Evolutionary conservation across 1,139 yeast genomes (phyloP).

Genomic region (Magnusiomyces paraingens): DNA sequence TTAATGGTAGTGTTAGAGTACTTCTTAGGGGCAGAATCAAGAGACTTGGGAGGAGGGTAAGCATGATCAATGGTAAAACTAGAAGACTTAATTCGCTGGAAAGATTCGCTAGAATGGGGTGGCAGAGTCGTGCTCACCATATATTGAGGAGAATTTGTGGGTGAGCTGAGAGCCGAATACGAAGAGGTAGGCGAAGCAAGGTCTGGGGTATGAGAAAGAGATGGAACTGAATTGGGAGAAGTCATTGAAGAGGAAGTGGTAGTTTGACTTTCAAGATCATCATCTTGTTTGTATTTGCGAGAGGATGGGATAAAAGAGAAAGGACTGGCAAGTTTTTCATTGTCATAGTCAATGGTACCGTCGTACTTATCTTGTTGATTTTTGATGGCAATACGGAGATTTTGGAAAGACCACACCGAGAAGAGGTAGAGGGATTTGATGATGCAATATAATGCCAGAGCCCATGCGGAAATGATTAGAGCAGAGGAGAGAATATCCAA

Average conservation of each 20-base stretch:
- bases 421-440: constrained; percentile 4
- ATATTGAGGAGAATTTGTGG: not conserved
- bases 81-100: not conserved
- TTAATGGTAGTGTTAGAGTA: not conserved
- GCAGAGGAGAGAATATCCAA: not conserved
- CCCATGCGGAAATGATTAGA: constrained; percentile 11
- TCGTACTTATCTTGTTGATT: constrained; percentile 4
- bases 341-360: not conserved
- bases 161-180: not conserved
- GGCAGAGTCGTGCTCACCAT: not conserved
- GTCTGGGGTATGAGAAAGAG: not conserved
- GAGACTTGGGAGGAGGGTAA: too few relatives aligned
- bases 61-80: not conserved
- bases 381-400: constrained; percentile 2
- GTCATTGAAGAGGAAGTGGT: not conserved
- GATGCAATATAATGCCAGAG: constrained; percentile 10
- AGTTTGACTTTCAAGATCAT: constrained; percentile 11
- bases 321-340: not conserved
- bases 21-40: too few relatives aligned
- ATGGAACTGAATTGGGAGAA: constrained; percentile 4
- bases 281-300: not conserved
- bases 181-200: not conserved
- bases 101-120: not conserved
- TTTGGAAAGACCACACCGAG: constrained; percentile 1
- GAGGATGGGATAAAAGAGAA: not conserved